Base-by-base conservation (phyloP, 2,329 filamentous ascomycete species). In the Aspergillus brasiliensis region DNA sequence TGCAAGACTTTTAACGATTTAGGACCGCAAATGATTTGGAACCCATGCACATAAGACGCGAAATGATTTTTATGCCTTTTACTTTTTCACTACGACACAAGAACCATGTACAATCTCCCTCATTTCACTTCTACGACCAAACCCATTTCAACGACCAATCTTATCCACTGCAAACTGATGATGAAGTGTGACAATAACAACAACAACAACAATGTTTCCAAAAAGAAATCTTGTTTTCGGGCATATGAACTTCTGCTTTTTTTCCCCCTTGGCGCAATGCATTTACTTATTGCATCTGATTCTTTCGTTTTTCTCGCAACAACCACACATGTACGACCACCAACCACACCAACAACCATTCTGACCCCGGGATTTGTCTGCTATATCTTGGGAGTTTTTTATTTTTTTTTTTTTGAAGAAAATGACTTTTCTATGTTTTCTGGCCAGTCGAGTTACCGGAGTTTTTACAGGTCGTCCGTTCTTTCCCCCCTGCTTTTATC, bases 401-500 rank as follows among this genome's bases (percentile, higher is more conserved):
- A 15, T 57, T 62, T 34, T 57, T 49, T 54, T 54, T 17, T 57
- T 62, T 34, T 57, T 46, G 55, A 34, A 34, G 31, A 34, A 34
- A 34, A 34, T 34, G 31, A 34, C 31, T 59, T 48, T 38, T 52
- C 46, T 27, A 31, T 28, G 48, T 57, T 60, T 62, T 37, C 40
- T 51, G 31, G 31, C 31, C 31, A 34, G 31, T 5, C 31, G 13
- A 56, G 42, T 17, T 48, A 56, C 42, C 42, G 61, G 62, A 63
- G 61, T 61, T 63, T 34, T 63, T 69, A 64, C 65, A 66, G 62
- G 63, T 61, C 61, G 55, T 63, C 58, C 58, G 57, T 62, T 61
- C 58, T 27, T 56, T 56, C 31, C 61, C 25, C 56, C 57, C 56
- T 58, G 61, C 42, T 58, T 64, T 58, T 62, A 58, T 59, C 13